Evolutionary conservation across 2,329 filamentous ascomycete genomes (phyloP), one percentile per base, ranked within the genome.

Genomic region (Colletotrichum ledebouriae): DNA sequence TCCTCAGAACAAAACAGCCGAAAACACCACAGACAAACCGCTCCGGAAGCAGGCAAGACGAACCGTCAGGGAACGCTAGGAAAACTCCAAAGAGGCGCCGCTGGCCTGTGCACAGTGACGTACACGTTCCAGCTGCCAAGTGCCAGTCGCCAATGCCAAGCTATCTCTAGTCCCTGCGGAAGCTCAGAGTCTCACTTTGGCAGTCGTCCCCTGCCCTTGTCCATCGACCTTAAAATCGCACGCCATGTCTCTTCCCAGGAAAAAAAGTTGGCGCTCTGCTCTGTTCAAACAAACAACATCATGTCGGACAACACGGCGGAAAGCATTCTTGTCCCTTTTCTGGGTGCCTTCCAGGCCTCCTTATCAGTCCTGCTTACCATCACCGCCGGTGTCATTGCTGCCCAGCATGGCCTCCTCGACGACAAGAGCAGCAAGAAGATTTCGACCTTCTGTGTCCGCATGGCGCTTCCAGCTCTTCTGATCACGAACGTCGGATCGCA

Each of bases 331-430:
- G 72, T 76, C 63, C 83, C 82, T 22, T 81, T 84, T 66, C 66
- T 83, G 1, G 82, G 79, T 1, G 83, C 82, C 29, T 75, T 85
- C 33, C 82, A 85, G 73, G 83, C 83, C 29, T 80, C 78, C 56
- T 72, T 85, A 33, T 84, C 83, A 0, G 83, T 85, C 2, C 76
- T 85, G 4, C 77, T 85, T 3, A 82, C 83, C 25, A 82, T 85
- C 25, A 76, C 71, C 20, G 83, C 83, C 64, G 83, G 83, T 15
- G 79, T 76, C 13, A 42, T 83, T 6, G 80, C 82, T 0, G 81
- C 80, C 1, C 74, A 76, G 42, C 74, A 80, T 37, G 74, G 76
- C 4, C 73, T 85, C 2, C 76, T 85, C 5, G 75, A 77, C 42
- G 71, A 75, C 25, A 52, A 63, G 4, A 78, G 73, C 44, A 76